phyloP scores from a whole-genome alignment of 2,329 filamentous ascomycete genomes.

The Verruconis gallopava region DNA sequence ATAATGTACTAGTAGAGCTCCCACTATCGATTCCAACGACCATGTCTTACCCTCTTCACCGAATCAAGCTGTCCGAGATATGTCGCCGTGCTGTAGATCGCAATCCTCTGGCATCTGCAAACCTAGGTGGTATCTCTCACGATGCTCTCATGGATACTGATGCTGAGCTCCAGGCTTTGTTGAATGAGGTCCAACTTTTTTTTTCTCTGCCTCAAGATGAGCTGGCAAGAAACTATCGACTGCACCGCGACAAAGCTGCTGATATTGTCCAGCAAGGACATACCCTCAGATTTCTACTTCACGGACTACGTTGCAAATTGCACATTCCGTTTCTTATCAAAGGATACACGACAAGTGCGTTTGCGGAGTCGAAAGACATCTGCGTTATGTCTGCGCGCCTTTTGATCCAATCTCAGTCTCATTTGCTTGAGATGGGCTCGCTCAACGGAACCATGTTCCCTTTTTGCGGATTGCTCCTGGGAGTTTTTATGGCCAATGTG shows the following conservation, averaged over 20 bases:
- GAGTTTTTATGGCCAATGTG: conserved; percentile 26
- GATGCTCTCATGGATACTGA: conserved; percentile 24
- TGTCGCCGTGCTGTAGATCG: conserved; percentile 26
- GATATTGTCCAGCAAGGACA: conserved; percentile 22
- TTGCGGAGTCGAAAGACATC: conserved; percentile 22
- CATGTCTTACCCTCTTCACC: conserved; percentile 27
- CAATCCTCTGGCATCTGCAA: conserved; percentile 14
- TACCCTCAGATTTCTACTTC: conserved; percentile 22
- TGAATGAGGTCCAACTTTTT: conserved; percentile 21
- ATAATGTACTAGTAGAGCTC: conserved; percentile 19
- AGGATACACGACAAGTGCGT: conserved; percentile 18
- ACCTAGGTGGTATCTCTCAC: conserved; percentile 16
- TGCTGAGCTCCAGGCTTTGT: conserved; percentile 19
- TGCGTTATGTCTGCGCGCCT: conserved; percentile 23
- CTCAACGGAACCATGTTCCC: conserved; percentile 12
- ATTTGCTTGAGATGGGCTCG: neutral
- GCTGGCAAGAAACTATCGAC: conserved; percentile 10
- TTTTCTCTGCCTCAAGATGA: conserved; percentile 14
- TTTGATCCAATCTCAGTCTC: conserved; percentile 16
- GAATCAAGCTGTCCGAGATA: conserved; percentile 23
- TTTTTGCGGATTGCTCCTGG: conserved; percentile 20
- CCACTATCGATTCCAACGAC: conserved; percentile 21
- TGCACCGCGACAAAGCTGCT: conserved; percentile 5
- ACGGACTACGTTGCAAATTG: conserved; percentile 25
- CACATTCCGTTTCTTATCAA: conserved; percentile 26